Conservation (phyloP, 164 flowering plant species). For the Aristolochia contorta region DNA sequence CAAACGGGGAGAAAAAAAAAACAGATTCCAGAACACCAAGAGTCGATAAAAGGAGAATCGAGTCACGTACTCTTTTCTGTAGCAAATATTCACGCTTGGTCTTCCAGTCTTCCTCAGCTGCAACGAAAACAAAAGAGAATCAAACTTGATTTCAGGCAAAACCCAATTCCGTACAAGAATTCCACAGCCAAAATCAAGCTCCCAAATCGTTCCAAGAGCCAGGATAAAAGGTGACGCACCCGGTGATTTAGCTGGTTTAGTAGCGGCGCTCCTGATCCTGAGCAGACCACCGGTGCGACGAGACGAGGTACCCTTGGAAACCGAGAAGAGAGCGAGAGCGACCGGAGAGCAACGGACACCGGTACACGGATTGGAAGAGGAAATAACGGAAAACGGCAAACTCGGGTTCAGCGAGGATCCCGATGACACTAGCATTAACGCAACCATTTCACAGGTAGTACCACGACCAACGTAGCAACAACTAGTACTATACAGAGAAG, state of each 20-base stretch:
- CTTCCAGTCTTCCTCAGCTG: constrained; percentile 97
- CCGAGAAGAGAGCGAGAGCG: no score
- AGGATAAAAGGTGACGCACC: constrained; percentile 25
- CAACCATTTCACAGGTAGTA: not conserved
- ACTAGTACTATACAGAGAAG: no score
- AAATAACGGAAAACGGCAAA: no score
- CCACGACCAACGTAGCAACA: no score
- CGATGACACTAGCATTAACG: not conserved
- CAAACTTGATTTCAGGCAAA: constrained; percentile 7
- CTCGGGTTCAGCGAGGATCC: constrained; percentile 3
- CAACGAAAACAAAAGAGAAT: constrained; percentile 12
- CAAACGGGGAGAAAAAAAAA: not conserved
- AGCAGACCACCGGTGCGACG: not conserved
- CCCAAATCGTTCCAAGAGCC: no score
- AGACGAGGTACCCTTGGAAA: not conserved
- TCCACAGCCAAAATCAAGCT: no score
- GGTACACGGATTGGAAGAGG: no score
- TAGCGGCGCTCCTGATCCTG: constrained; percentile 51
- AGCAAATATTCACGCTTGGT: constrained; percentile 58
- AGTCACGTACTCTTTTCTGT: constrained; percentile 54
- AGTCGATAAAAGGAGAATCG: constrained; percentile 1
- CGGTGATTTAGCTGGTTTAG: constrained; percentile 86
- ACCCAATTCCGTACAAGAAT: not conserved
- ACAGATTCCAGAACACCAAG: not conserved
- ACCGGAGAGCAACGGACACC: no score